Evolutionary conservation across 495 filamentous ascomycete genomes (phyloP).

Genomic region (Letharia lupina): DNA sequence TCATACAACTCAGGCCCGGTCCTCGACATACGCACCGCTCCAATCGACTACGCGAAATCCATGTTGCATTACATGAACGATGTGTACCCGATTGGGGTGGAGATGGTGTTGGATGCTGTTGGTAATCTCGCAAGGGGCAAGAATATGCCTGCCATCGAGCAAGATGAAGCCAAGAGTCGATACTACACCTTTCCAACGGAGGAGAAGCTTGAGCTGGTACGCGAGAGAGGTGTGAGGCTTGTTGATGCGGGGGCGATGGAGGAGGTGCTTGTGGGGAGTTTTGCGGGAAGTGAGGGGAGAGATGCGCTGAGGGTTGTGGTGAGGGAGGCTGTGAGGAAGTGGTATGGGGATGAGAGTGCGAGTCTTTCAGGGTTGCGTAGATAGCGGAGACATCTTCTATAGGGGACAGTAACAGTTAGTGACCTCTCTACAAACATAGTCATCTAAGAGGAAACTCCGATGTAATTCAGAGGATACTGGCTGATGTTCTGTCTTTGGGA

Average conservation of each 20-base stretch:
- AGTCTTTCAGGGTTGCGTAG: too few species aligned
- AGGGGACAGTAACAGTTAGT: too few species aligned
- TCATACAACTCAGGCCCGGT: background rate
- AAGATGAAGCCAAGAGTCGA: background rate
- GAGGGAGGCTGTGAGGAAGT: background rate
- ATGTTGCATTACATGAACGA: background rate
- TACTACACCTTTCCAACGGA: background rate
- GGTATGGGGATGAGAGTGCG: too few species aligned
- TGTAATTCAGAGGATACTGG: too few species aligned
- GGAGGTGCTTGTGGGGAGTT: background rate
- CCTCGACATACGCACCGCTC: background rate
- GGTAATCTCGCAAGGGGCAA: background rate
- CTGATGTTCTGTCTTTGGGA: too few species aligned
- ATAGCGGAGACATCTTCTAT: too few species aligned
- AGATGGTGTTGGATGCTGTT: background rate
- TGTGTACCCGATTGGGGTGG: background rate
- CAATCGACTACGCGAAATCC: background rate
- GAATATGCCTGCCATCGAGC: background rate
- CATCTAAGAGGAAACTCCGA: too few species aligned
- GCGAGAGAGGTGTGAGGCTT: background rate
- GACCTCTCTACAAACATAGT: too few species aligned
- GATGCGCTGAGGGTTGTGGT: background rate
- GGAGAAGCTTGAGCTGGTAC: background rate
- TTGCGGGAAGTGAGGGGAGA: background rate
- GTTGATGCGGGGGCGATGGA: background rate